Evolutionary conservation across 805 yeast species (phyloP).

Genomic region (Citeromyces nyonsensis): DNA sequence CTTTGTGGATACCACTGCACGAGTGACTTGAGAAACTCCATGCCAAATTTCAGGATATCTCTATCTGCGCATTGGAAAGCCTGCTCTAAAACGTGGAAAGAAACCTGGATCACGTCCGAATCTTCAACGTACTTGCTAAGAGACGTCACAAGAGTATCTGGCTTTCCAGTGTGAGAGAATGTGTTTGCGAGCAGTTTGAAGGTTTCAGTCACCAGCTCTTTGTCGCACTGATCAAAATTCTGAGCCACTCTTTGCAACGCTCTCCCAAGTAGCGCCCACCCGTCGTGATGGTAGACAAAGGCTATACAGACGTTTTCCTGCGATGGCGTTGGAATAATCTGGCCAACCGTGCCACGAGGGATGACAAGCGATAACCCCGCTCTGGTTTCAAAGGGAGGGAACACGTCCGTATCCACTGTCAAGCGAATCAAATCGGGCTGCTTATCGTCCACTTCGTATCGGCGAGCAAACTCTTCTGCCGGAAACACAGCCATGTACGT

Average conservation of each 20-base stretch:
- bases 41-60: constrained; percentile 23
- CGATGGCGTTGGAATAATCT: constrained; percentile 29
- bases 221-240: constrained; percentile 17
- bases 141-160: constrained; percentile 11
- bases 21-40: constrained; percentile 32
- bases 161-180: constrained; percentile 6
- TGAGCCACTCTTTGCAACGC: constrained; percentile 47
- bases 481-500: constrained; percentile 43
- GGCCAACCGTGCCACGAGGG: constrained; percentile 50
- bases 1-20: constrained; percentile 35
- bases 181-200: no score
- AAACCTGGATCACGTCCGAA: constrained; percentile 27
- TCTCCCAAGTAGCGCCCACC: constrained; percentile 81
- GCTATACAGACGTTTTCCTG: constrained; percentile 24
- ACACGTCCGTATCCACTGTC: constrained; percentile 22
- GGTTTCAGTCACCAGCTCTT: constrained; percentile 28
- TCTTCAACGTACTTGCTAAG: constrained; percentile 19
- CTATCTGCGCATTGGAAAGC: constrained; percentile 41
- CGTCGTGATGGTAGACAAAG: constrained; percentile 62
- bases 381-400: constrained; percentile 32
- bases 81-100: constrained; percentile 54
- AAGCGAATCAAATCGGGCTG: constrained; percentile 32
- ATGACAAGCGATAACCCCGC: constrained; percentile 28
- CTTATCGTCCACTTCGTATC: constrained; percentile 31
- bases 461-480: constrained; percentile 18